Conservation (phyloP, 1,284 basidiomycete species). For the Athelia psychrophila region DNA sequence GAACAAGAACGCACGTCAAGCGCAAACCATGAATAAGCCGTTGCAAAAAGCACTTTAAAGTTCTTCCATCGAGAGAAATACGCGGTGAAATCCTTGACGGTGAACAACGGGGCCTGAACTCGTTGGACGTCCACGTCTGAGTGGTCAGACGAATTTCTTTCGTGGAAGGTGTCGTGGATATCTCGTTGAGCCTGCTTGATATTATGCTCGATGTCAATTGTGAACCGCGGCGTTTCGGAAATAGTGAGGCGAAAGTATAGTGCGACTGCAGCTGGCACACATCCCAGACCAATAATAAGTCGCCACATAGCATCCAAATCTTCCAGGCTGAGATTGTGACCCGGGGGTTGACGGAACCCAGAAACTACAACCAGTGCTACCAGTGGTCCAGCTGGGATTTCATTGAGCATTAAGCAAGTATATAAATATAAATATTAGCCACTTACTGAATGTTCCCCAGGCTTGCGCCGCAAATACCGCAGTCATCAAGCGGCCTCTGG, state of each 20-base stretch:
- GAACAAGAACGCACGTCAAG: conserved; percentile 39
- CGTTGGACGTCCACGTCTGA: conserved; percentile 37
- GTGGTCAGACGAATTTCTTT: conserved; percentile 37
- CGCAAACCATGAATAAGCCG: conserved; percentile 62
- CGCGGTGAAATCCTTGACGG: conserved; percentile 40
- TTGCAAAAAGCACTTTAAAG: conserved; percentile 43
- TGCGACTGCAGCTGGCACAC: conserved; percentile 50
- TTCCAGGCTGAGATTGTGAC: conserved; percentile 28
- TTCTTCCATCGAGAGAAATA: conserved; percentile 47
- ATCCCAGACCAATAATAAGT: conserved; percentile 47
- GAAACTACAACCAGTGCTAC: conserved; percentile 54
- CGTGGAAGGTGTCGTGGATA: conserved; percentile 47
- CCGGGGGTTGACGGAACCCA: conserved; percentile 51
- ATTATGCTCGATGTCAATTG: conserved; percentile 69
- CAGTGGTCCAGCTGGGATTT: conserved; percentile 40
- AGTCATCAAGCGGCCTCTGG: conserved; percentile 55
- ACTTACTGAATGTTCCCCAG: conserved; percentile 49
- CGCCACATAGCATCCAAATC: conserved; percentile 43
- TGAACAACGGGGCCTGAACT: conserved; percentile 46
- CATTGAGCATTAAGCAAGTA: conserved; percentile 12
- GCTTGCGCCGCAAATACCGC: conserved; percentile 56
- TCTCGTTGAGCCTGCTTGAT: conserved; percentile 53
- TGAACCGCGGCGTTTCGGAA: conserved; percentile 64
- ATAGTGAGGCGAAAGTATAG: conserved; percentile 58
- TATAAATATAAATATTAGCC: background rate